Evolutionary conservation across 2,329 filamentous ascomycete genomes (phyloP), one percentile per base, ranked within the genome.

Genomic region (Penicillium sclerotigenum): DNA sequence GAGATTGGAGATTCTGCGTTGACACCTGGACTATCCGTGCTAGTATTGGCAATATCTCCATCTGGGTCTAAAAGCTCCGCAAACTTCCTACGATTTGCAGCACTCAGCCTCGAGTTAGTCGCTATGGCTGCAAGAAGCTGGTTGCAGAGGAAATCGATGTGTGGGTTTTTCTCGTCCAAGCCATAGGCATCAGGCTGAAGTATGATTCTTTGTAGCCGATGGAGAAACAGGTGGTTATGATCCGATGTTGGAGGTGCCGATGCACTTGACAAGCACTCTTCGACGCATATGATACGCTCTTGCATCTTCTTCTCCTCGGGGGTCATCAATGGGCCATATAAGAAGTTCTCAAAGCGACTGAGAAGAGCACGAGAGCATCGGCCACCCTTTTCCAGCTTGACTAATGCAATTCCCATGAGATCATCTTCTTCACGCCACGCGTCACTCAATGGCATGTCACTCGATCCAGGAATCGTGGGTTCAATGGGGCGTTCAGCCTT

Each of bases 251-350:
- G 47, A 9, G 37, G 14, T 2, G 18, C 14, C 9, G 18, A 22
- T 24, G 18, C 4, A 18, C 29, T 34, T 45, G 38, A 28, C n/a
- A 51, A 6, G 14, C 42, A 53, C 14, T 53, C 50, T 33, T 53
- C 42, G 18, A 47, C 18, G 18, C 42, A 47, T 13, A 53, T 53
- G 20, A 38, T 28, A n/a, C 33, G 50, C 28, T 53, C 50, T 26
- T 47, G 50, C 4, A 22, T 38, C 16, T 20, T 53, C 50, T 18
- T 53, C 11, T 53, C 50, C 26, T 37, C 34, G 16, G 37, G 13
- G 16, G 38, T 53, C 50, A 31, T 53, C 20, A 47, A 53, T 45
- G 48, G 48, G 28, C 50, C 42, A 31, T 53, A 47, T 13, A 53
- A 18, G 42, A 53, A 53, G 4, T 31, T 46, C 14, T 53, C 50